phyloP scores from a whole-genome alignment of 225 moss, liverwort and hornwort species.

The Pleurozium schreberi region DNA sequence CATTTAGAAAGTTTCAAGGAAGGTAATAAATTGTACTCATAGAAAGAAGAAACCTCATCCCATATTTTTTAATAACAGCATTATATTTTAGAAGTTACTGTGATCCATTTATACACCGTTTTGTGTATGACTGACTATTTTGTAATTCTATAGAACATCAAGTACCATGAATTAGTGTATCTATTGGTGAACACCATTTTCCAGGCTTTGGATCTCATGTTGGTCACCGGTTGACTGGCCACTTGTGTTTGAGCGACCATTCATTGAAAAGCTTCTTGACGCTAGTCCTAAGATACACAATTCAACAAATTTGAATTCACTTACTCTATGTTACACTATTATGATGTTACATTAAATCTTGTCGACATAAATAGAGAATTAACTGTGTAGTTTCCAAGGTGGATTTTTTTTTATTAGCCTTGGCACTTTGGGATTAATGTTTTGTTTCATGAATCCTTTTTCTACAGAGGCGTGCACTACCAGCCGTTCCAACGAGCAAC shows the following conservation, averaged over 20 bases:
- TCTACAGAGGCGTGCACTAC: conserved; percentile 70
- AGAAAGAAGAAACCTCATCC: background rate
- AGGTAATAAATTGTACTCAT: too few species aligned
- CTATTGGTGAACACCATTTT: background rate
- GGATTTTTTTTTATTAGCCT: background rate
- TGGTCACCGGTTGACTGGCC: background rate
- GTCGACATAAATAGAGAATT: background rate
- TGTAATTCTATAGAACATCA: background rate
- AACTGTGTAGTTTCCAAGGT: background rate
- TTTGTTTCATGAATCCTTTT: background rate
- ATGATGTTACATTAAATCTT: background rate
- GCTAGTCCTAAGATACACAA: background rate
- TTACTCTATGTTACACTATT: background rate
- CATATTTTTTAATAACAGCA: background rate
- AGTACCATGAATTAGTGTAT: background rate
- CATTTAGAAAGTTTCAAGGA: background rate
- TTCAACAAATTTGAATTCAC: background rate
- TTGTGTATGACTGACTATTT: background rate
- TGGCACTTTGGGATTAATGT: background rate
- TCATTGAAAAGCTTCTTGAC: background rate
- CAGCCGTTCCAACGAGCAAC: conserved; percentile 37
- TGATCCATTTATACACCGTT: background rate
- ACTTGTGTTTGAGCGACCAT: background rate
- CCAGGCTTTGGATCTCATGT: background rate
- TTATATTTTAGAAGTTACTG: background rate